phyloP scores from a whole-genome alignment of 208 protist genomes.

The Acanthamoeba healyi region DNA sequence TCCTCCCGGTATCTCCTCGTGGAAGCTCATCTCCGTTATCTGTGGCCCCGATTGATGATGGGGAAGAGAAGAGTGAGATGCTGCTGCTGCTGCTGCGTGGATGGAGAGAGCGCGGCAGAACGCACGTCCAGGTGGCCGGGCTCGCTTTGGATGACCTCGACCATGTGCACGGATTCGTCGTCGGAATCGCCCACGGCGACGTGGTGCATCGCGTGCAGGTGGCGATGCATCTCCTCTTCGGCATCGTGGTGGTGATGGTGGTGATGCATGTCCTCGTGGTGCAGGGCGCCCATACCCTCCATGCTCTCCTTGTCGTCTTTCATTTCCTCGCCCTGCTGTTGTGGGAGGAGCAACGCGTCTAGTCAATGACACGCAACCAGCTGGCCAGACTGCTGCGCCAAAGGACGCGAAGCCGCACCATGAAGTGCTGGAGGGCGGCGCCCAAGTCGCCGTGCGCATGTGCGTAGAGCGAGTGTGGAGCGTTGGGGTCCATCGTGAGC shows the following conservation, averaged over 20 bases:
- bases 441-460: constrained; percentile 7
- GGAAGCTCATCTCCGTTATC: constrained; percentile 32
- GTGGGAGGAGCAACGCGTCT: neutral
- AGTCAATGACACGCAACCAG: neutral
- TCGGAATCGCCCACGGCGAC: neutral
- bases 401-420: neutral
- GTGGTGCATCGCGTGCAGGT: neutral
- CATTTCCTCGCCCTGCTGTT: neutral
- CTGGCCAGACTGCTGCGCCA: neutral
- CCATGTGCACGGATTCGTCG: constrained; percentile 6
- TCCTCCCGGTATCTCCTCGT: neutral
- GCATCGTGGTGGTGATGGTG: too few relatives aligned
- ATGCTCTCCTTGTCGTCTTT: neutral
- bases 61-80: neutral
- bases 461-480: neutral
- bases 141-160: neutral
- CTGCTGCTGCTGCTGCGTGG: too few relatives aligned
- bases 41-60: neutral
- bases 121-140: neutral
- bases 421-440: constrained; percentile 1
- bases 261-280: neutral
- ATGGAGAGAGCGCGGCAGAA: neutral
- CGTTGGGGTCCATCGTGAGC: constrained; percentile 13
- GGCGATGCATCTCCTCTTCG: too few relatives aligned
- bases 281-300: neutral